Base-by-base conservation (phyloP, 2,329 filamentous ascomycete species). In the Aureobasidium pullulans region DNA sequence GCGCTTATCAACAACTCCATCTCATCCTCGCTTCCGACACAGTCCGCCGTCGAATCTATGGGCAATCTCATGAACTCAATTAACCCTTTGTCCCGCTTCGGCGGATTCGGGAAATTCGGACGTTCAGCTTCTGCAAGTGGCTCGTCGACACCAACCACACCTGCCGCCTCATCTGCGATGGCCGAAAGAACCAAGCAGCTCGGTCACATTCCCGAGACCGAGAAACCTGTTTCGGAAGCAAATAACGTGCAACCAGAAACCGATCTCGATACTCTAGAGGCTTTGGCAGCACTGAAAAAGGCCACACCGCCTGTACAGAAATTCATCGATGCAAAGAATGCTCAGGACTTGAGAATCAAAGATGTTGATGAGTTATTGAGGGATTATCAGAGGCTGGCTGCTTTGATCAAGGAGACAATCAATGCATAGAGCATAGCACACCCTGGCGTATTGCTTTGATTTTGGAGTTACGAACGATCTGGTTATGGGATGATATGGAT, bases 321-420 rank as follows among this genome's bases (percentile, higher is more conserved):
- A 44, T 80, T 79, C 60, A 49, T 79, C 61, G 77, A 79, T 28
- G 72, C 75, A 2, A 73, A 74, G 58, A 75, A 75, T 63, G 74
- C 74, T 42, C 71, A 71, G 42, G 76, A 79, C 11, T 62, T 80
- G 63, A 76, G 70, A 66, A 57, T 80, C 46, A 76, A 73, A 10
- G 77, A 80, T 62, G 72, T 79, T 4, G 77, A 80, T 40, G 77
- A 79, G 64, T 62, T 73, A 63, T 62, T 73, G 57, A 61, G 44
- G 62, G 71, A 73, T 54, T 72, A 72, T 64, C 64, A 67, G 57
- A 66, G 77, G 56, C 66, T 80, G 57, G 77, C 76, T 19, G 72
- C 69, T 39, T 74, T 74, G 37, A 66, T 79, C 66, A 71, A 72
- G 39, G 71, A 72, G 31, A 75, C 76, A 4, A 71, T 79, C 32